phyloP scores from a whole-genome alignment of 306 rosid species.

The Castanopsis chinensis region DNA sequence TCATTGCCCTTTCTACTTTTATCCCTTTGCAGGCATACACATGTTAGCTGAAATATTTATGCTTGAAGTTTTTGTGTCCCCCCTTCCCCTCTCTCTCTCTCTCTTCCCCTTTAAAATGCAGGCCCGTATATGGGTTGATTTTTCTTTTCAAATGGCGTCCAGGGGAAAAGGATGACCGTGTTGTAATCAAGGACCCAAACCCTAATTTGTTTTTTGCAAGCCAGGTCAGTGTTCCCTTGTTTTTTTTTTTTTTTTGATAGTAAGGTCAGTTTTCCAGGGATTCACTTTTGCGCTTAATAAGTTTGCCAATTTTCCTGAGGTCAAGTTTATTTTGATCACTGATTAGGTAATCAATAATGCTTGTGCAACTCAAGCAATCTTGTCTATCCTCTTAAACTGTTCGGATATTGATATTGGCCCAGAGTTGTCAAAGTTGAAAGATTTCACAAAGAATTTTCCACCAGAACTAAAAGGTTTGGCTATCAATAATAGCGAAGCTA shows the following conservation, averaged over 20 bases:
- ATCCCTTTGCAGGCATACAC: background rate
- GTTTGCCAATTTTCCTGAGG: constrained; percentile 14
- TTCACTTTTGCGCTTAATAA: background rate
- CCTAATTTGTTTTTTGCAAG: constrained; percentile 96
- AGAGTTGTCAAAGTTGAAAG: constrained; percentile 77
- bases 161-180: constrained; percentile 93
- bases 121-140: constrained; percentile 96
- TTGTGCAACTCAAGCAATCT: constrained; percentile 97
- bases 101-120: constrained; percentile 31
- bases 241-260: no score
- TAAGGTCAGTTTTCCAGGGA: background rate
- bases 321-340: background rate
- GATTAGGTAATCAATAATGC: constrained; percentile 92
- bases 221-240: constrained; percentile 54
- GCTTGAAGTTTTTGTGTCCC: constrained; percentile 10
- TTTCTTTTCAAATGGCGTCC: constrained; percentile 98
- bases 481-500: constrained; percentile 93
- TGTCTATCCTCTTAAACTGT: constrained; percentile 92
- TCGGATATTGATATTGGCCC: constrained; percentile 85
- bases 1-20: constrained; percentile 18
- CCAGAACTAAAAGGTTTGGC: constrained; percentile 97
- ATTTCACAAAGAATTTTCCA: constrained; percentile 90
- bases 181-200: constrained; percentile 85
- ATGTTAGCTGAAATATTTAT: constrained; percentile 6
- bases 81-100: background rate